Evolutionary conservation across 2,329 filamentous ascomycete genomes (phyloP).

Genomic region (Aspergillus aculeatinus): DNA sequence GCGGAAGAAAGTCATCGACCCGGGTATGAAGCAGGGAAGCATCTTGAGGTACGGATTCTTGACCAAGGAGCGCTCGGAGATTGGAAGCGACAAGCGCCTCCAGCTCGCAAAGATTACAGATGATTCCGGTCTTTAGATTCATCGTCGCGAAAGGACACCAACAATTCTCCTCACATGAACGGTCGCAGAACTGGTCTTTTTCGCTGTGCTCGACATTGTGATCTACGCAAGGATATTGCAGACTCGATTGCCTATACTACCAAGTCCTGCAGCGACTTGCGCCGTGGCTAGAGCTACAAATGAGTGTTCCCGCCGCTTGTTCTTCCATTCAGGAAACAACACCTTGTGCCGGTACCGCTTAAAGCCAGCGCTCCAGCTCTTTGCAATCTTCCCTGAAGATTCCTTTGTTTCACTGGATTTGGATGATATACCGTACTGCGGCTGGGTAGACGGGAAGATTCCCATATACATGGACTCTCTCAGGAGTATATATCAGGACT

Average conservation of each 20-base stretch:
- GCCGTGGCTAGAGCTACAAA: too few species aligned
- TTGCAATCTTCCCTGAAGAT: too few species aligned
- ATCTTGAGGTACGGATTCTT: slow-evolving; percentile 44
- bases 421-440: too few species aligned
- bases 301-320: too few species aligned
- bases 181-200: not conserved
- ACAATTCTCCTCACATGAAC: not conserved
- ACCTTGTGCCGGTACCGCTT: too few species aligned
- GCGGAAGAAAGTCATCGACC: slow-evolving; percentile 41
- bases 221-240: not conserved
- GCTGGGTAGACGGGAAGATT: too few species aligned
- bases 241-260: not conserved
- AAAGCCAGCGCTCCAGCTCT: too few species aligned
- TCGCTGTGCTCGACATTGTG: too few species aligned
- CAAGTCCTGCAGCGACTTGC: too few species aligned
- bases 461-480: too few species aligned
- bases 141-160: not conserved
- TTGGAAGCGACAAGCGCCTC: slow-evolving; percentile 29
- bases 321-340: too few species aligned
- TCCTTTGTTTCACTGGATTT: too few species aligned
- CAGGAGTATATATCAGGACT: not conserved
- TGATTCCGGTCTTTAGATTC: not conserved
- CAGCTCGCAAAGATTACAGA: slow-evolving; percentile 32
- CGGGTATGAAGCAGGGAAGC: slow-evolving; percentile 42
- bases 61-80: slow-evolving; percentile 34